Base-by-base conservation (phyloP, 1,284 basidiomycete genomes). In the Cerrena zonata region DNA sequence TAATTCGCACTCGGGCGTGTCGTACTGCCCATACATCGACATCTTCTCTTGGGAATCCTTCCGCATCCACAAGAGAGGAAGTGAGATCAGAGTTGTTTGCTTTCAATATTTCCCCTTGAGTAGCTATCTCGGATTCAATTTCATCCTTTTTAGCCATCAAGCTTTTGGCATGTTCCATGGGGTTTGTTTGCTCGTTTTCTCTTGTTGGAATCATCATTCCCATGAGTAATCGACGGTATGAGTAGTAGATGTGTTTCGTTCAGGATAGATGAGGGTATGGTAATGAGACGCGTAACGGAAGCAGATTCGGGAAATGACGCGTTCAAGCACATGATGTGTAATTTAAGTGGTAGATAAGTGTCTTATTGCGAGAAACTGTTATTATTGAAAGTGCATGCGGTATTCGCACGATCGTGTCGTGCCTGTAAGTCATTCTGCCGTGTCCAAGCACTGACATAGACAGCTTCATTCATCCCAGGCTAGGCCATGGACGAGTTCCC, bases 21-120 rank as follows among this genome's bases (percentile, higher is more conserved):
- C 91, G 78, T 25, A 94, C 85, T 3, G 87, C 82, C 64, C 85
- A 92, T 18, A 95, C 75, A 62, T 95, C 92, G 52, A 90, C 73
- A 65, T 90, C 87, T 12, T 80, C 82, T 10, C 90, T 78, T 1
- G 93, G 93, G 66, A 91, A 95, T 4, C 92, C 93, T 51, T 94
- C 86, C 0, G 73, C 59, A 61, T 94, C 91, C 45, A 94, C 78
- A 27, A 95, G 79, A 0, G 89, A 80, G 0, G 86, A 82, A 36
- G 77, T 69, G 70, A 87, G 76, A 4, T 78, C 80, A 39, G 75
- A 77, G 48, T 75, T 76, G 53, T 86, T 76, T 40, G 75, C 70
- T 57, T 73, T 70, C 54, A 91, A 79, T 51, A 89, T 77, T 40
- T 76, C 68, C 45, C 77, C 67, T 53, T 90, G 82, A 3, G 68